Percentiles rank a stretch among this genome's conserved stretches.
Conservation (phyloP, 371 early-diverging fungal species). For the Sporodiniella umbellata region DNA sequence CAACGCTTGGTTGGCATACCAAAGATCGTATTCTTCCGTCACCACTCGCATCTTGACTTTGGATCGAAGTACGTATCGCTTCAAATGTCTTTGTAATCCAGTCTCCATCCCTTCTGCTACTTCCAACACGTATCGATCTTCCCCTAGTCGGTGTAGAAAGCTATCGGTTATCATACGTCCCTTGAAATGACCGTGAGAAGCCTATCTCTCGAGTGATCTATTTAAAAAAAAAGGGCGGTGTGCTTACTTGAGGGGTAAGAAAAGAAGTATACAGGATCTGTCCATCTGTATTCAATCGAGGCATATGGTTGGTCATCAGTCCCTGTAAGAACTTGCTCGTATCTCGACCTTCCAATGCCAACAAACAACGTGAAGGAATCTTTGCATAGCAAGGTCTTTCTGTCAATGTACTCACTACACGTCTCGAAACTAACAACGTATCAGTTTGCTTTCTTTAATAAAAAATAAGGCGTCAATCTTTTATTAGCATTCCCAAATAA, state of each 20-base stretch:
- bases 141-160: too few relatives aligned
- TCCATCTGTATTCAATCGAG: conserved; percentile 63
- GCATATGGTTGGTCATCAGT: conserved; percentile 87
- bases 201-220: too few relatives aligned
- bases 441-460: too few relatives aligned
- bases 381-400: conserved; percentile 33
- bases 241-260: conserved; percentile 72
- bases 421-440: conserved; percentile 25
- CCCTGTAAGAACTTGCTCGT: conserved; percentile 85
- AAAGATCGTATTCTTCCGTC: conserved; percentile 56
- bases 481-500: too few relatives aligned
- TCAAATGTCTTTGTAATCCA: conserved; percentile 63
- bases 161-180: conserved; percentile 91
- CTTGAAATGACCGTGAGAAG: too few relatives aligned
- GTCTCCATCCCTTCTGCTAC: too few relatives aligned
- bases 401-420: conserved; percentile 10
- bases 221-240: too few relatives aligned
- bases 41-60: conserved; percentile 70
- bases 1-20: conserved; percentile 56
- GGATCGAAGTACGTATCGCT: conserved; percentile 75
- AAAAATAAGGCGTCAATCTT: too few relatives aligned
- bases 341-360: conserved; percentile 73
- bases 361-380: conserved; percentile 62
- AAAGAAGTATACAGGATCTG: conserved; percentile 71
- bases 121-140: too few relatives aligned